Percentiles rank a stretch among this genome's conserved stretches.
Conservation (phyloP, 768 basidiomycete species). For the Russula virescens region DNA sequence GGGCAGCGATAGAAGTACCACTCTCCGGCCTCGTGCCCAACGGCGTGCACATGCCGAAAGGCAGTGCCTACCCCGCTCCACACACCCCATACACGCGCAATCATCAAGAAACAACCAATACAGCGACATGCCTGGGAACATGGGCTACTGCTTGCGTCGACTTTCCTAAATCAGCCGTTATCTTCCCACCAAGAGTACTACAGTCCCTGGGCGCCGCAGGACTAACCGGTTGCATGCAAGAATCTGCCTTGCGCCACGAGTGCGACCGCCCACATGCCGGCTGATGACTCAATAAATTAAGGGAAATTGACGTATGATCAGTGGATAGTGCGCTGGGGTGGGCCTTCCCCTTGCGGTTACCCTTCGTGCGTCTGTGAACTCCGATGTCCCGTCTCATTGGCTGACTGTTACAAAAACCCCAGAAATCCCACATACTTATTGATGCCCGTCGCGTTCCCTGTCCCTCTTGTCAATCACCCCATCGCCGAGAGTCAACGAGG, state of each 20-base stretch:
- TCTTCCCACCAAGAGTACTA: neutral
- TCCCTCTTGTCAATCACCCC: neutral
- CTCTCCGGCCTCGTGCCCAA: slow-evolving; percentile 21
- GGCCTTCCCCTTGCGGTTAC: neutral
- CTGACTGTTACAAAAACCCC: too few relatives aligned
- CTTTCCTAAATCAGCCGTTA: neutral
- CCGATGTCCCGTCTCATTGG: neutral
- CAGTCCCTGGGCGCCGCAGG: neutral
- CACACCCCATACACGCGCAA: neutral
- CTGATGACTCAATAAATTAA: slow-evolving; percentile 7
- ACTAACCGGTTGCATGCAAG: neutral
- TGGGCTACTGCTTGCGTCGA: neutral
- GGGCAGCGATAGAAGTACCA: slow-evolving; percentile 21
- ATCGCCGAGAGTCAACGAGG: too few relatives aligned
- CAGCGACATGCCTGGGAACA: neutral
- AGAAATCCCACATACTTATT: too few relatives aligned
- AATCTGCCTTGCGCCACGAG: slow-evolving; percentile 4
- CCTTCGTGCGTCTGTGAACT: neutral
- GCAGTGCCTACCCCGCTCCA: slow-evolving; percentile 5
- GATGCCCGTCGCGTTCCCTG: neutral
- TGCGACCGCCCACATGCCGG: slow-evolving; percentile 2
- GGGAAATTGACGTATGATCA: slow-evolving; percentile 8
- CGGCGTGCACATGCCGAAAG: slow-evolving; percentile 12
- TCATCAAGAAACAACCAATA: neutral
- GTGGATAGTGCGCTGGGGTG: neutral